Evolutionary conservation across 495 filamentous ascomycete genomes (phyloP).

Genomic region (Penicillium lividum): DNA sequence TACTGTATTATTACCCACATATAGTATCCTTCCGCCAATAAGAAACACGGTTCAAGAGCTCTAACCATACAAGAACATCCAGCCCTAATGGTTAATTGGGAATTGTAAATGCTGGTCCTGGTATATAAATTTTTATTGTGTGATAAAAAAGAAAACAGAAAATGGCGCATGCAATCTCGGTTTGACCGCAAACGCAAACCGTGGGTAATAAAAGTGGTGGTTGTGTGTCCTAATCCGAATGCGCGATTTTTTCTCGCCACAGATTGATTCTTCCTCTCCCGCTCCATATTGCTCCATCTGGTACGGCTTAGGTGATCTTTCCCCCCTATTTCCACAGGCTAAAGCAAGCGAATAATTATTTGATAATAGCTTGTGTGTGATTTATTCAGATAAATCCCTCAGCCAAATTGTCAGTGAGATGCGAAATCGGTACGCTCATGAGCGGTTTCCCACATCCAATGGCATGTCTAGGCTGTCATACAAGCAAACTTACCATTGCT

Average conservation of each 20-base stretch:
- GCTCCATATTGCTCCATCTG: conserved; percentile 1
- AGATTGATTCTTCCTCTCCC: conserved; percentile 3
- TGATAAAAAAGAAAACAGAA: neutral
- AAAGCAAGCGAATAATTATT: neutral
- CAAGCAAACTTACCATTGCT: neutral
- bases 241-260: conserved; percentile 33
- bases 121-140: too few species aligned
- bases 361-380: neutral
- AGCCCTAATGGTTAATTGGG: conserved; percentile 20
- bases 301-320: conserved; percentile 3
- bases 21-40: conserved; percentile 13
- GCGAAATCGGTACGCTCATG: conserved; percentile 8
- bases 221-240: neutral
- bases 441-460: conserved; percentile 30
- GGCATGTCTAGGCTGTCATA: neutral
- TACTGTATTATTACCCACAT: conserved; percentile 16
- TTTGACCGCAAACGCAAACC: neutral
- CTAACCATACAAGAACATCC: conserved; percentile 13
- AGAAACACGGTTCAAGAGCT: neutral
- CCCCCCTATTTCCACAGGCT: conserved; percentile 7
- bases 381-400: conserved; percentile 23
- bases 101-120: too few species aligned
- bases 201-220: conserved; percentile 2
- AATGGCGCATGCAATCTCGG: conserved; percentile 22
- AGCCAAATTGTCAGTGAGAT: neutral